Evolutionary conservation across 2,329 filamentous ascomycete species (phyloP), one percentile per base, ranked within the genome.

Genomic region (Calonectria pseudoturangicola): DNA sequence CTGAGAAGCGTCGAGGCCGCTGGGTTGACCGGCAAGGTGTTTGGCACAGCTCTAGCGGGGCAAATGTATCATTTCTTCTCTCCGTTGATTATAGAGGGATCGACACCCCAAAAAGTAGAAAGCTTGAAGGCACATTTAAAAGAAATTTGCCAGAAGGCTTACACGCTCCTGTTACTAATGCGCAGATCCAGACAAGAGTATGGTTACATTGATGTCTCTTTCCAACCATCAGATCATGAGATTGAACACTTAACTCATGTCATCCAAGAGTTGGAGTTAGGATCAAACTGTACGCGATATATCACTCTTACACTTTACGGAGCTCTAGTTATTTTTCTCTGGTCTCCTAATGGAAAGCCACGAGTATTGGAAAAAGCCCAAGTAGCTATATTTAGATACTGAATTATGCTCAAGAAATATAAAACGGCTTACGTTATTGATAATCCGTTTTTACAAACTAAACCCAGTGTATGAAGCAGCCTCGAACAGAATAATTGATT

Each of bases 351-450:
- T 43, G 45, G 45, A 21, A 28, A 48, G 15, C 6, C 21, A 15
- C 9, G 21, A 30, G 47, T 71, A 64, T 64, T 71, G 45, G 69
- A 71, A 51, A 71, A 58, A 36, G 64, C 47, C 18, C 64, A 68
- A 39, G 56, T 67, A 1, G 36, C 6, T 36, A 56, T 56, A 21
- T n/a, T 56, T n/a, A 56, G 7, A 5, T 56, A 36, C 36, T 56
- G 18, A 21, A 12, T 15, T 28, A 21, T 18, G 16, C n/a, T 10
- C 10, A 36, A 36, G 33, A 36, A 36, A 36, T 36, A 36, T 12
- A 13, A 13, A 10, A 10, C 7, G 33, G 33, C 10, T 36, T 2
- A 36, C 1, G 33, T 36, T 13, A 36, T 36, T 12, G 33, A 36
- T 36, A 33, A 2, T 33, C 2, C 9, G 2, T 33, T 36, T 36